A percentile compares a stretch with the other conserved stretches of the same genome.
These are phyloP conservation scores for Ceratobasidium sp. DNA, from an alignment of 1,284 basidiomycete genomes.

Conservation along the genomic window DNA sequence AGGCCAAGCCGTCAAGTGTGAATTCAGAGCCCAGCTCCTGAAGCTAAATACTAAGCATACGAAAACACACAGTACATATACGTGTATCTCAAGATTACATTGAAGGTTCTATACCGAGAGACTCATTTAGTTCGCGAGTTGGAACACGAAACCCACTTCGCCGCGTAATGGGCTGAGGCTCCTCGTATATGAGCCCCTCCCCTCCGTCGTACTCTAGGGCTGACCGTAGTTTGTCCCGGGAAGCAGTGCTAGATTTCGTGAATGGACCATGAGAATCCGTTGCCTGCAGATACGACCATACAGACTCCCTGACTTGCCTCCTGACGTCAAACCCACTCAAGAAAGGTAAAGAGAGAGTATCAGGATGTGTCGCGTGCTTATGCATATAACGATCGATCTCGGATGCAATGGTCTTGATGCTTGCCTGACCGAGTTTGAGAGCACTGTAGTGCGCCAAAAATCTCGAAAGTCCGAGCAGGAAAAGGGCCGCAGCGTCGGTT, in stretches of 20 bases:
- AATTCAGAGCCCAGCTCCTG: no score
- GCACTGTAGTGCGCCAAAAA: background rate
- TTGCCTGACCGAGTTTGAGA: background rate
- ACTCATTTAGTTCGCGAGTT: no score
- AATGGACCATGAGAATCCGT: constrained; percentile 4
- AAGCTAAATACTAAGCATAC: no score
- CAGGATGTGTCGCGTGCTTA: background rate
- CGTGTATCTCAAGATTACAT: no score
- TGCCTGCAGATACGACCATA: background rate
- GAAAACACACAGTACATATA: no score
- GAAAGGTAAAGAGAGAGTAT: background rate
- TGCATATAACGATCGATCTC: constrained; percentile 16
- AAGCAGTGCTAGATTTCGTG: background rate
- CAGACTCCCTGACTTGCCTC: background rate
- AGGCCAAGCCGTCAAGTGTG: no score
- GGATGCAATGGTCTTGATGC: constrained; percentile 5
- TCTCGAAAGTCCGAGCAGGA: constrained; percentile 14
- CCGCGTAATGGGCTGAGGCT: constrained; percentile 1
- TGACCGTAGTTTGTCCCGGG: background rate
- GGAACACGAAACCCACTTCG: no score
- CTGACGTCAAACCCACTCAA: background rate
- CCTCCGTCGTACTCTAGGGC: background rate
- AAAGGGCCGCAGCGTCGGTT: background rate
- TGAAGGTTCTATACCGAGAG: no score
- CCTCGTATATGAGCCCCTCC: constrained; percentile 3